Conservation (phyloP, 441 rosid species). For the Syzygium syzygioides region DNA sequence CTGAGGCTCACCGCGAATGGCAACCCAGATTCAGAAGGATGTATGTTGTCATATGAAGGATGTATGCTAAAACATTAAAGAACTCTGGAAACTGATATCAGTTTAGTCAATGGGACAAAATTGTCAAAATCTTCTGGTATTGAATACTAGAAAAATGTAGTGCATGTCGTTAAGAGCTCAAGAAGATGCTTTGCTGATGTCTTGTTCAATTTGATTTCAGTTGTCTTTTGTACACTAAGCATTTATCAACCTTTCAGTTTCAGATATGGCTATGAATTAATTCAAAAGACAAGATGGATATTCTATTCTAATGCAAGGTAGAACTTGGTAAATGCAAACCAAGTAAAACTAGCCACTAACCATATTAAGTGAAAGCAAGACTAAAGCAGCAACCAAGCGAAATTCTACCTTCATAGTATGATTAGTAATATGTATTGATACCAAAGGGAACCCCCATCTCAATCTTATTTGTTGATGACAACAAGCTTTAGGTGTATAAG, state of each 20-base stretch:
- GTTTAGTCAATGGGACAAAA: not conserved
- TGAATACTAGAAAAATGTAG: not conserved
- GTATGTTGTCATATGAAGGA: not conserved
- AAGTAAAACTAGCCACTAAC: not conserved
- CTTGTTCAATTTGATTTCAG: not conserved
- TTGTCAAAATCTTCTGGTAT: not conserved
- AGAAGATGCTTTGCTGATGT: not conserved
- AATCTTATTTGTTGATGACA: not conserved
- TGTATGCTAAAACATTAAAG: not conserved
- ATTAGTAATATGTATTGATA: not conserved
- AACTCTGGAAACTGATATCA: not conserved
- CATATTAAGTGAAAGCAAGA: not conserved
- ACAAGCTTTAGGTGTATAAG: not conserved
- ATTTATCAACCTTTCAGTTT: not conserved
- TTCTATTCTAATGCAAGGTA: not conserved
- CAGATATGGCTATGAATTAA: not conserved
- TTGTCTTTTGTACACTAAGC: not conserved
- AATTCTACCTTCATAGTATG: not conserved
- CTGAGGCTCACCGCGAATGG: too few relatives aligned
- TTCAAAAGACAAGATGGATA: not conserved
- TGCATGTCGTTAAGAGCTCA: not conserved
- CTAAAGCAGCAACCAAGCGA: not conserved
- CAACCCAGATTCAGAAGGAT: not conserved
- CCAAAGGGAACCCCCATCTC: not conserved
- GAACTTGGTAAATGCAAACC: not conserved